phyloP scores from a whole-genome alignment of 2,329 filamentous ascomycete species.

The Alternaria ethzedia region DNA sequence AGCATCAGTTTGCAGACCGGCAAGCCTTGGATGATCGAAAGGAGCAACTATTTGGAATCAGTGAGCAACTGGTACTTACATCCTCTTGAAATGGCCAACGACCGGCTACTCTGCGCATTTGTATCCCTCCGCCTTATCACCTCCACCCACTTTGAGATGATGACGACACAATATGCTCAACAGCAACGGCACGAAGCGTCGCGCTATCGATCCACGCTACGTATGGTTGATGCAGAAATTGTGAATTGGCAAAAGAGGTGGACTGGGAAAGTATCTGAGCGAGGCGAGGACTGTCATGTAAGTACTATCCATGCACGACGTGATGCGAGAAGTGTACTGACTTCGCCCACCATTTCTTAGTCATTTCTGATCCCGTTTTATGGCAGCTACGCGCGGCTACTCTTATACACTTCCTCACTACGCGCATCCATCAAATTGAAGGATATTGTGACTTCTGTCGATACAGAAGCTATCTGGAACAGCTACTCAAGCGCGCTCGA shows the following conservation, averaged over 20 bases:
- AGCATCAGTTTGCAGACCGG: neutral
- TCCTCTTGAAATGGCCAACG: conserved; percentile 7
- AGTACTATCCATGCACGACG: neutral
- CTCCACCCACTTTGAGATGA: neutral
- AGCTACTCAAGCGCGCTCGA: conserved; percentile 10
- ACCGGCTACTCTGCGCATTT: conserved; percentile 13
- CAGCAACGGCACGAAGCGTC: neutral
- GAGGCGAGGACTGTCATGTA: conserved; percentile 5
- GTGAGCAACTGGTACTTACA: conserved; percentile 2
- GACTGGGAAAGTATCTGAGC: neutral
- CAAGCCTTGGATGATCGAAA: conserved; percentile 5
- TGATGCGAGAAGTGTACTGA: neutral
- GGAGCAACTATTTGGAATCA: conserved; percentile 4
- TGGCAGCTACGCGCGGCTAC: conserved; percentile 10
- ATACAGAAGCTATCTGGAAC: conserved; percentile 16
- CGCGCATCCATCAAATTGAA: conserved; percentile 6
- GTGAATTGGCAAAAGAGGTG: neutral
- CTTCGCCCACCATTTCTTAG: neutral
- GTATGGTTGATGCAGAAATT: neutral
- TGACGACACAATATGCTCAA: neutral
- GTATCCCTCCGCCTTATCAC: neutral
- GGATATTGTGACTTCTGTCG: conserved; percentile 7
- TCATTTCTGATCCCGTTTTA: conserved; percentile 15
- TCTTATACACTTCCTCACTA: conserved; percentile 11
- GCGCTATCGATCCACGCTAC: neutral